Evolutionary conservation across 2,329 filamentous ascomycete species (phyloP).

Genomic region (Diplodia intermedia): DNA sequence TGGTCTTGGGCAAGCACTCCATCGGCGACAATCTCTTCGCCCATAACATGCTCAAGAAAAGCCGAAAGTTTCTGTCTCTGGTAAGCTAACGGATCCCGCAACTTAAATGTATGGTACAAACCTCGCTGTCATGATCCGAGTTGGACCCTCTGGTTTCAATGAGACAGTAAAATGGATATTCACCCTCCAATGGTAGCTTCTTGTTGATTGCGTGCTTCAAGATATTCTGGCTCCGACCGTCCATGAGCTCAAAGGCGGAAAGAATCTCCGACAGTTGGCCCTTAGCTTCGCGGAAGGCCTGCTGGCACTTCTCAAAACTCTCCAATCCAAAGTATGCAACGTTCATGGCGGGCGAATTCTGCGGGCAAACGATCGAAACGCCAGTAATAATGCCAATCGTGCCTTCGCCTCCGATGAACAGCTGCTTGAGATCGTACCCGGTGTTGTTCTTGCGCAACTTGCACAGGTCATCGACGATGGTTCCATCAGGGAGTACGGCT

Average conservation of each 20-base stretch:
- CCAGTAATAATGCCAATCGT: conserved; percentile 94
- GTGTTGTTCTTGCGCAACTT: conserved; percentile 98
- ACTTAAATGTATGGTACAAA: conserved; percentile 32
- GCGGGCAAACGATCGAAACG: conserved; percentile 87
- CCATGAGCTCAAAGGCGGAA: conserved; percentile 98
- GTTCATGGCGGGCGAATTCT: conserved; percentile 85
- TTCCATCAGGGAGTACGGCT: conserved; percentile 91
- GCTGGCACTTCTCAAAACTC: conserved; percentile 86
- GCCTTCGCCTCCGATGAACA: conserved; percentile 95
- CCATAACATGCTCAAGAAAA: conserved; percentile 93
- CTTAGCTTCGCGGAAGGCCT: conserved; percentile 88
- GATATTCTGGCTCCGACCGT: conserved; percentile 77
- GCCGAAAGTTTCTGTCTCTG: conserved; percentile 74
- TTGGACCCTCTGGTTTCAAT: conserved; percentile 97
- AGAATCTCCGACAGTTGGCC: conserved; percentile 90
- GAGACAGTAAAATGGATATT: conserved; percentile 93
- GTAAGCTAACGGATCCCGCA: conserved; percentile 33
- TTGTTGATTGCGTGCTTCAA: conserved; percentile 77
- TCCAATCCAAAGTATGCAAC: conserved; percentile 93
- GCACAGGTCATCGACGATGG: conserved; percentile 85
- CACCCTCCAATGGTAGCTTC: conserved; percentile 79
- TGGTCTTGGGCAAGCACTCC: conserved; percentile 93
- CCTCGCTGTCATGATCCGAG: conserved; percentile 83
- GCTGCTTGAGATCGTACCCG: conserved; percentile 94
- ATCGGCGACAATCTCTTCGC: conserved; percentile 82